Evolutionary conservation across 106 monocot genomes (phyloP), one percentile per base, ranked within the genome.

Genomic region (Alisma plantagoaquatica): DNA sequence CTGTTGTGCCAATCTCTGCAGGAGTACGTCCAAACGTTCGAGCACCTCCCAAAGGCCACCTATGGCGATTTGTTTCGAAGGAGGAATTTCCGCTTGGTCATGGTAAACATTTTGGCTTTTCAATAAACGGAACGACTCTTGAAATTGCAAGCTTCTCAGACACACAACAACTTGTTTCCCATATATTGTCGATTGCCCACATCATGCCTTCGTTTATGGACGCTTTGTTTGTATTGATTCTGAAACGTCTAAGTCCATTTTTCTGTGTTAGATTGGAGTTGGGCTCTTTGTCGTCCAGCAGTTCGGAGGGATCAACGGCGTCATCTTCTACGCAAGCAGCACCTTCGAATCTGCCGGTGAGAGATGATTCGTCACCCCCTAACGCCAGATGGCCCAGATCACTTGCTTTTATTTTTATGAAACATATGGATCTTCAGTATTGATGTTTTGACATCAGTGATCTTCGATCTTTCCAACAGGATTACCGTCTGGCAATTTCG

Each of bases 281-380:
- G 81, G 81, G 21, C 53, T 87, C 2, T 76, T 87, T 79, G 67
- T 64, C 10, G 60, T 81, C 55, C 86, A 87, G 65, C 81, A 87
- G 63, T 71, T 81, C 53, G 74, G 70, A 16, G 86, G 81, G 10
- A 47, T 77, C 43, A 87, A 81, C 61, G 86, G 81, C 41, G 74
- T 87, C 19, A 28, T 31, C 24, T 87, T 81, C 55, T 87, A 87
- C 60, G 70, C 81, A 17, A 81, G 77, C 53, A 71, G 79, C 68
- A 77, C 53, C 16, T 81, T 87, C 59, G 70, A 69, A 47, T 63
- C 73, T 38, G 86, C 86, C 43, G 86, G 86, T 87, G 27, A 33
- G 23, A 2, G 2, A 20, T 16, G 11, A 10, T 15, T 20, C 29
- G 3, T 0, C 0, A n/a, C 30, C 6, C 11, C 16, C 11, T 29